A percentile compares a stretch with the other conserved stretches of the same genome.
Evolutionary conservation across 2,329 filamentous ascomycete genomes (phyloP).

Genomic region (Plenodomus lindquistii): DNA sequence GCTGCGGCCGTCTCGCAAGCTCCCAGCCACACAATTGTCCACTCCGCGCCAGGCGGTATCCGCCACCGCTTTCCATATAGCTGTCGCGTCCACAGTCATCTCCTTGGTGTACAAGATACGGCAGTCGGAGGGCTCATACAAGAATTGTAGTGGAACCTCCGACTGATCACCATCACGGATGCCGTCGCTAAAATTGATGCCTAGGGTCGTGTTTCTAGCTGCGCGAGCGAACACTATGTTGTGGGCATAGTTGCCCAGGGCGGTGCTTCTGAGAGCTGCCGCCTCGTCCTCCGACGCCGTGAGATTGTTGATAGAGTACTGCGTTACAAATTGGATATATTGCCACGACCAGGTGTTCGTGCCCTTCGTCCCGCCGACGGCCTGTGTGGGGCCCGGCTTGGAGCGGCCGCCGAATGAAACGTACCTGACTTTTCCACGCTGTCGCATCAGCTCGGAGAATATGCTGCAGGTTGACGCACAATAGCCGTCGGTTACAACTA

Average conservation of each 20-base stretch:
- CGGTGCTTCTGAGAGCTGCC: slow-evolving; percentile 32
- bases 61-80: slow-evolving; percentile 56
- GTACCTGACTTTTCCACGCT: slow-evolving; percentile 57
- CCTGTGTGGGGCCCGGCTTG: slow-evolving; percentile 54
- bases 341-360: slow-evolving; percentile 44
- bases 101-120: slow-evolving; percentile 62
- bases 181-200: slow-evolving; percentile 47
- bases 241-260: slow-evolving; percentile 38
- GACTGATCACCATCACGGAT: slow-evolving; percentile 49
- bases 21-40: slow-evolving; percentile 41
- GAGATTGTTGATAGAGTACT: slow-evolving; percentile 26
- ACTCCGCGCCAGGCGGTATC: slow-evolving; percentile 40
- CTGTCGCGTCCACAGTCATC: slow-evolving; percentile 59
- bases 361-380: slow-evolving; percentile 68
- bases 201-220: slow-evolving; percentile 29
- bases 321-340: slow-evolving; percentile 35
- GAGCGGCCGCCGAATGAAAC: slow-evolving; percentile 65
- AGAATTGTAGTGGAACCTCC: slow-evolving; percentile 61
- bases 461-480: slow-evolving; percentile 65
- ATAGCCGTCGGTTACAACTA: slow-evolving; percentile 57
- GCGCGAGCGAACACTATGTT: slow-evolving; percentile 37
- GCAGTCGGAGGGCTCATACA: slow-evolving; percentile 65
- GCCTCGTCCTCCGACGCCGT: slow-evolving; percentile 29
- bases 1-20: no score
- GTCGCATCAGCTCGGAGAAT: slow-evolving; percentile 60